Base-by-base conservation (phyloP, 2,329 filamentous ascomycete species). In the Orbilia brochopaga region DNA sequence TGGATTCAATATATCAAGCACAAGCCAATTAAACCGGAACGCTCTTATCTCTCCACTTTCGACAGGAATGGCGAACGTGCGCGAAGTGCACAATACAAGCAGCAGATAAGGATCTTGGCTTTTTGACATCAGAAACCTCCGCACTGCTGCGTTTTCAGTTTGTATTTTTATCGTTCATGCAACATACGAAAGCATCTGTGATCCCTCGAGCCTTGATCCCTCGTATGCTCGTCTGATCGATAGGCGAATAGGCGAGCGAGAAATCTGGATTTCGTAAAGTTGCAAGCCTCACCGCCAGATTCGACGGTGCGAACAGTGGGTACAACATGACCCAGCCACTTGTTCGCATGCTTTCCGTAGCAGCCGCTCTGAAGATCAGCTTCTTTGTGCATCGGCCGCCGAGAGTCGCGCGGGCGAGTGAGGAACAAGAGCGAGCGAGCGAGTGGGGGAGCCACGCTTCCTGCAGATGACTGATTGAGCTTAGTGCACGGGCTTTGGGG, bases 1-100 rank as follows among this genome's bases (percentile, higher is more conserved):
- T 17, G 60, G 37, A 58, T 53, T 32, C 19, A 8, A 51, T 4
- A n/a, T 21, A 13, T 27, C 3, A 21, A 51, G 35, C 63, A 59
- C 59, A 70, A 54, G 59, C 59, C 66, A 70, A 70, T 70, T 70
- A 70, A 70, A 70, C 66, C 58, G 54, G 58, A 70, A 70, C 59
- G 27, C 67, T 42, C 67, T 72, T 72, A 72, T 72, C 67, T 72
- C 50, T 35, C 60, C 67, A 72, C 54, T 55, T 65, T 56, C 42
- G 23, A 65, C 55, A 65, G 52, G 67, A 65, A 72, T 55, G 67
- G 67, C 67, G 67, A 72, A 72, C 55, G 54, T 55, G 54, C 61
- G 48, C 32, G 40, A 19, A 21, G 2, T 23, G 19, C 21, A 63
- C 27, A 8, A 32, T 32, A 32, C 8, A 32, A 32, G 8, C 50